Evolutionary conservation across 495 filamentous ascomycete genomes (phyloP), one percentile per base, ranked within the genome.

Genomic region (Podospora fimiseda): DNA sequence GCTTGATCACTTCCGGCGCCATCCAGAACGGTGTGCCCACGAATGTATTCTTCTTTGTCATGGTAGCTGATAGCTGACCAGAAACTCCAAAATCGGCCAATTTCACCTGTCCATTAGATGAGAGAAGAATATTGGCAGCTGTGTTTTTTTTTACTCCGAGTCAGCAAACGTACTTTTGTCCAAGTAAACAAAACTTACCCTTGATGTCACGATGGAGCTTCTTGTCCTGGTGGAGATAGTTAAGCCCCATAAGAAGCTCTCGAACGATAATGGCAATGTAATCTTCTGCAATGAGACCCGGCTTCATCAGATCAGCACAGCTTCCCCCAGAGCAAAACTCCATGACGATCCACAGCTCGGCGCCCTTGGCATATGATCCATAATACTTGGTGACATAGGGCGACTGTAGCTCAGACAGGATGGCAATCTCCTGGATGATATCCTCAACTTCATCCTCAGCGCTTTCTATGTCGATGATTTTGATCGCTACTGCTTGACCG

Each of bases 21-120:
- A 98, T 98, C 93, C 93, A 98, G 70, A 96, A 98, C 0, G 93
- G 93, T 2, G 93, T 97, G 13, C 93, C 93, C 19, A 98, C 93
- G 65, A 98, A 98, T 0, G 93, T 98, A 63, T 97, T 98, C 69
- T 96, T 96, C 72, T 96, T 95, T 20, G 94, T 96, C 88, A 96
- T 97, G n/a, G 93, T 96, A 1, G 90, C 89, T 19, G 92, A 91
- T n/a, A 98, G 76, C 63, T 98, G 93, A 13, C 92, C 90, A 19
- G 92, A 95, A 14, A 98, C 93, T 41, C 93, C 93, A 71, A 98
- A 98, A 70, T 98, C 93, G 8, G 93, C 93, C 52, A 98, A 74
- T 67, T 98, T 98, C 51, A 98, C 93, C 69, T 96, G 90, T 3
- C 93, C 94, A 61, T 86, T 91, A 22, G 89, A 80, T 22, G 85